These are phyloP conservation scores for Yamadazyma trypodendri DNA, from an alignment of 1,139 yeast species.

Conservation along the genomic window DNA sequence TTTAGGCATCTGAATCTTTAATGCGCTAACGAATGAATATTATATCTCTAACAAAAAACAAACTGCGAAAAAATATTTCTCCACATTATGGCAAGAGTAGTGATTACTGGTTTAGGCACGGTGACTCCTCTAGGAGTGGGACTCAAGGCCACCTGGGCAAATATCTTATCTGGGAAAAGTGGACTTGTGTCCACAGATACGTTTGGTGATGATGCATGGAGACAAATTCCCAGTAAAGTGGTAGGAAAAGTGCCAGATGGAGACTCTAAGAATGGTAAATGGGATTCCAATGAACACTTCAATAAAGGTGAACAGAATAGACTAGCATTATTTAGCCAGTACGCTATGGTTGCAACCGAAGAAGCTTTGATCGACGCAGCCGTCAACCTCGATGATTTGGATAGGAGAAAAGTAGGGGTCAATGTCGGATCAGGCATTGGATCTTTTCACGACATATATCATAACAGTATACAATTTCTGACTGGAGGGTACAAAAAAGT, in stretches of 20 bases:
- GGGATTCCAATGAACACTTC: constrained; percentile 49
- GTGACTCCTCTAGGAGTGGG: constrained; percentile 87
- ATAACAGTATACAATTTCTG: constrained; percentile 52
- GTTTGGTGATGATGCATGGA: constrained; percentile 51
- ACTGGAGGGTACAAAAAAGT: constrained; percentile 65
- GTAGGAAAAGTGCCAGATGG: constrained; percentile 74
- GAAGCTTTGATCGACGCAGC: constrained; percentile 75
- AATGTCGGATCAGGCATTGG: constrained; percentile 95
- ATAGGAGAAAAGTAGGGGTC: constrained; percentile 54
- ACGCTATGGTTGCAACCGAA: constrained; percentile 71
- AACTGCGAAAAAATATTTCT: constrained; percentile 1
- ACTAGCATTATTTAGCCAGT: constrained; percentile 72
- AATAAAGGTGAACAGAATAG: constrained; percentile 52
- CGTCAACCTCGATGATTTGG: constrained; percentile 34
- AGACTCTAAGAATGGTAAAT: constrained; percentile 44
- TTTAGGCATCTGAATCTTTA: constrained; percentile 6
- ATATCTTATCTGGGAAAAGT: constrained; percentile 47
- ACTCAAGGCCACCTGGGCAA: constrained; percentile 50
- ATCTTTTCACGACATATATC: constrained; percentile 72
- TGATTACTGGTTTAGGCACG: constrained; percentile 87
- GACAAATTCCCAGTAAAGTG: constrained; percentile 68
- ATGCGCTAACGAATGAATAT: not conserved
- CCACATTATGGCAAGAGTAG: constrained; percentile 52
- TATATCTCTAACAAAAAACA: no score
- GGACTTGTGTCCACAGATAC: constrained; percentile 56